Evolutionary conservation across 495 filamentous ascomycete species (phyloP), one percentile per base, ranked within the genome.

Genomic region (Podospora australis): DNA sequence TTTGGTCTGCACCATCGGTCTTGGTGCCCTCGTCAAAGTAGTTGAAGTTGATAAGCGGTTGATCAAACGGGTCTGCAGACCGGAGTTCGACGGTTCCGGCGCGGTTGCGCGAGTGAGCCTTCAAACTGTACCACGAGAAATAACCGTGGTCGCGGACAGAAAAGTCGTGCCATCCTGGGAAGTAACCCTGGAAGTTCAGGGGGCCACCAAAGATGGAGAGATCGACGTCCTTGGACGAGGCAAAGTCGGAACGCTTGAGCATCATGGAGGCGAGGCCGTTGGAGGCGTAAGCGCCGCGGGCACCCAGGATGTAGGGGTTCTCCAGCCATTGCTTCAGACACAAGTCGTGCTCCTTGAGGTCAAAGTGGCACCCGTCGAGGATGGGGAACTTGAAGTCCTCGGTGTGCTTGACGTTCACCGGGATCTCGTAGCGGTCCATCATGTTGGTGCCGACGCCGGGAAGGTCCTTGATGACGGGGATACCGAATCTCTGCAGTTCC

Each of bases 381-480:
- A 68, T 55, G 22, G 75, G 62, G 0, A 68, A 55, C 0, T 59
- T 54, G 49, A 71, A 76, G 57, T 75, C 62, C 14, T 59, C 35
- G 17, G 73, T 68, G 8, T 66, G 58, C 3, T 70, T 63, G 42
- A 65, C 74, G 26, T 71, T 66, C 6, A 82, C 70, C 26, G 65
- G 54, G 22, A 66, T 70, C 46, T 84, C 80, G 56, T 81, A 78
- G 58, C 78, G 78, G 53, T 86, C 80, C 48, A 84, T 79, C 2
- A 86, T 64, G 58, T 86, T 86, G 16, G 68, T 68, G 25, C 83
- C 83, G 0, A 86, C 81, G 10, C 75, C 79, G 0, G 80, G 79
- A 0, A 79, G 65, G 51, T 83, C 73, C 24, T 63, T 49, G 1
- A 83, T 47, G 1, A 82, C 65, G 6, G 69, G 57, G 46, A 86